Conservation (phyloP, 2,329 filamentous ascomycete genomes). For the Cyphellophora europaea region DNA sequence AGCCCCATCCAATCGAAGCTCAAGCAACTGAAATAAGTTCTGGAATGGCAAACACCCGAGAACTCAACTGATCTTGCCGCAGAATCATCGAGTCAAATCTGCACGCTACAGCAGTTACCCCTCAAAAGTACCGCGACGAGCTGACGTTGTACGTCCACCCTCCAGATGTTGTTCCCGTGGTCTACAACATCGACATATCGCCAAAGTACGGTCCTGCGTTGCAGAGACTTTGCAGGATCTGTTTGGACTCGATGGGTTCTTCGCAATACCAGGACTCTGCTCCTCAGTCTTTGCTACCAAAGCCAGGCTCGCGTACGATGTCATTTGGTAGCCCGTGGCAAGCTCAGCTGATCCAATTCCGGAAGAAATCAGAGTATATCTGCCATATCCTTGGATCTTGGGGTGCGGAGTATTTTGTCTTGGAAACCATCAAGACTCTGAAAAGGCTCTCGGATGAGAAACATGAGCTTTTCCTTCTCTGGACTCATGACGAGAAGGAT, state of each 20-base stretch:
- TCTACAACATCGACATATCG: constrained; percentile 20
- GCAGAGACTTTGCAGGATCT: constrained; percentile 23
- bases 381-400: constrained; percentile 54
- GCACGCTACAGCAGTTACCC: constrained; percentile 61
- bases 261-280: constrained; percentile 26
- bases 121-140: constrained; percentile 57
- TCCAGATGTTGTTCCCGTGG: constrained; percentile 45
- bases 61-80: constrained; percentile 57
- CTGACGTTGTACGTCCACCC: constrained; percentile 58
- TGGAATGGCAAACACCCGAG: constrained; percentile 46
- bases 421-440: constrained; percentile 30
- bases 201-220: constrained; percentile 6
- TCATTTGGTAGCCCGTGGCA: too few relatives aligned
- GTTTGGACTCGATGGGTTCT: constrained; percentile 19
- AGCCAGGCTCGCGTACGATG: too few relatives aligned
- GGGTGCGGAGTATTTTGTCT: constrained; percentile 60
- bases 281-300: constrained; percentile 45
- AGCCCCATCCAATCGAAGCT: too few relatives aligned
- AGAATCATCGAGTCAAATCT: too few relatives aligned
- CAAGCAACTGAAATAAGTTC: constrained; percentile 33
- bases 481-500: not conserved
- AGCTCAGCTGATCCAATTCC: too few relatives aligned
- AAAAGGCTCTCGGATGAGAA: not conserved
- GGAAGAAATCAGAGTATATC: constrained; percentile 41
- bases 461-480: not conserved